Evolutionary conservation across 2,329 filamentous ascomycete genomes (phyloP), one percentile per base, ranked within the genome.

Genomic region (Exophiala oligosperma): DNA sequence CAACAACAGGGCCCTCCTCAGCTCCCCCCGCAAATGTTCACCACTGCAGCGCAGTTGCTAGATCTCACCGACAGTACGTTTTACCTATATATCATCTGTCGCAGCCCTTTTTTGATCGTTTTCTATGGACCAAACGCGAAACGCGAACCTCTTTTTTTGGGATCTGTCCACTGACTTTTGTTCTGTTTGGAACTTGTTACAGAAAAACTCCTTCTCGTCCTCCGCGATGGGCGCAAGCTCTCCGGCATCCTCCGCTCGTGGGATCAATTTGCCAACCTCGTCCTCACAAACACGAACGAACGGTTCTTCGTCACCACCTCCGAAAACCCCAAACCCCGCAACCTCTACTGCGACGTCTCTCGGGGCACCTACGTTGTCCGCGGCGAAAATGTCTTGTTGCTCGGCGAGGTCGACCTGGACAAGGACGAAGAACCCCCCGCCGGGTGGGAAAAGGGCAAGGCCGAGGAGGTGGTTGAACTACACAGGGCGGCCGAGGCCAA

Each of bases 191-290:
- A 17, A 17, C 17, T 17, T 17, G 17, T 17, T 49, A 7, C 5
- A 97, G 94, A 99, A 79, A 99, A 99, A 78, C 86, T 99, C 59
- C 86, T 97, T 77, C 83, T 97, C 56, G 86, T 92, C 48, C 83
- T 99, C 55, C 89, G 94, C 67, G 94, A 99, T 72, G 94, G 95
- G 61, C 86, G 93, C 68, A 97, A 97, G 77, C 81, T 97, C 66
- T 90, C 96, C 66, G 94, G 94, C 29, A 90, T 97, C 48, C 77
- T 99, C 66, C 84, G 94, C 70, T 96, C 91, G 67, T 99, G 94
- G 91, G 94, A 99, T 76, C 94, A 99, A 75, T 97, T 96, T 71
- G 93, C 92, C 67, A 99, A 99, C 74, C 83, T 99, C 60, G 91
- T 97, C 61, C 86, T 99, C 52, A 92, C 97, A 76, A 91, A 92